Evolutionary conservation across 805 yeast species (phyloP), one percentile per base, ranked within the genome.

Genomic region (Geotrichum ghanense): DNA sequence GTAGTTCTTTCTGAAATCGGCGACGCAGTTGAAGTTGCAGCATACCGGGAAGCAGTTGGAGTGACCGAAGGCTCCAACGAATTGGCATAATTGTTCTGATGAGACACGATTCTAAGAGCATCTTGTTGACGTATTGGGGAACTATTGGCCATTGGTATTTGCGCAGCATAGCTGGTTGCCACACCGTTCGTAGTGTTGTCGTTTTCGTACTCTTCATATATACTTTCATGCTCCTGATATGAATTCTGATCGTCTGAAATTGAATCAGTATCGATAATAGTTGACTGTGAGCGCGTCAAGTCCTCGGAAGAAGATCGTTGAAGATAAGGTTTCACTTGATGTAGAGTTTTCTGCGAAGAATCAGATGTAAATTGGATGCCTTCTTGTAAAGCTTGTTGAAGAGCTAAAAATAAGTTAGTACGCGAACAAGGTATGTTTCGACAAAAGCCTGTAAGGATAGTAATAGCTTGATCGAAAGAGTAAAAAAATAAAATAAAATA

Each of bases 331-430:
- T 31, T 31, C 19, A 31, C 37, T n/a, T 31, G 37, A 31, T 31
- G 37, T 31, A 31, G 37, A 31, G 37, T 31, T 31, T 31, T 31
- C 37, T 31, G 37, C 37, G 37, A 31, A n/a, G 37, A n/a, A 31
- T 31, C 37, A 31, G 37, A 31, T 31, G 37, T 31, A 31, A 31
- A 31, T 19, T 31, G 37, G 37, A 31, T 31, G 37, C 37, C 37
- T 31, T 31, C 37, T 31, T 31, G 37, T 6, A 31, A 12, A 31
- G 37, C 37, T 31, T 31, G 37, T 25, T 25, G 31, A 14, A 25
- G 31, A 12, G 37, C 37, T 31, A 31, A 6, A 31, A 12, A 31
- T 31, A 12, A 9, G 37, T 9, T n/a, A 31, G n/a, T n/a, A n/a
- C n/a, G n/a, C n/a, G n/a, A n/a, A n/a, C n/a, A n/a, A n/a, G n/a